A percentile compares a stretch with the other conserved stretches of the same genome.
Evolutionary conservation across 768 basidiomycete species (phyloP).

Genomic region (Suillus sp.): DNA sequence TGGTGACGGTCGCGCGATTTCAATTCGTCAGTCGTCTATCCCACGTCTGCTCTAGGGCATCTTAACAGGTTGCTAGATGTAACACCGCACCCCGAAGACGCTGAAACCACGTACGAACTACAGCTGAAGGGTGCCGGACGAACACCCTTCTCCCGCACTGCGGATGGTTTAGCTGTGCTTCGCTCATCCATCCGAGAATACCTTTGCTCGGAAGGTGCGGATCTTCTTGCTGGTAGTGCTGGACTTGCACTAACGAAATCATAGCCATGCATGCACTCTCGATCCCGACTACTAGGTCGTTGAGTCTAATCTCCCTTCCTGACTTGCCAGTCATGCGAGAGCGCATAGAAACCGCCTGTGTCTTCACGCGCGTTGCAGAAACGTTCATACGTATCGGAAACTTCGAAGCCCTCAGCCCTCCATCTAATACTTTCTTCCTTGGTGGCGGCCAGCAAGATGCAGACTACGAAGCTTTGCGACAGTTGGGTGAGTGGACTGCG

Average conservation of each 20-base stretch:
- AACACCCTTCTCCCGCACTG: conserved; percentile 89
- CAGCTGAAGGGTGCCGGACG: conserved; percentile 95
- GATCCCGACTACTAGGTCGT: conserved; percentile 87
- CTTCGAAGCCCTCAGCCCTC: conserved; percentile 85
- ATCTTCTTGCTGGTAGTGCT: not conserved
- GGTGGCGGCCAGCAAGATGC: conserved; percentile 77
- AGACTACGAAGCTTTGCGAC: conserved; percentile 72
- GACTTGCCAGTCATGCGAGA: conserved; percentile 78
- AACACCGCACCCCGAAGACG: conserved; percentile 68
- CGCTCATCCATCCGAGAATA: conserved; percentile 94
- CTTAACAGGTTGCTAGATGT: conserved; percentile 50
- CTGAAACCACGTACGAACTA: conserved; percentile 68
- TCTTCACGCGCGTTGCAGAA: conserved; percentile 82
- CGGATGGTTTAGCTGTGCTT: conserved; percentile 95
- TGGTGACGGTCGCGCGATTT: conserved; percentile 95
- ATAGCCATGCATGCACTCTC: conserved; percentile 76
- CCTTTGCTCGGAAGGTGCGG: conserved; percentile 80
- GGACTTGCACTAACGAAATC: conserved; percentile 38
- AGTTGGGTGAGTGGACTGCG: conserved; percentile 76
- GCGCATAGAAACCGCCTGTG: conserved; percentile 64
- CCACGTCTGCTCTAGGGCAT: conserved; percentile 5
- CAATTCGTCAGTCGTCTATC: conserved; percentile 54
- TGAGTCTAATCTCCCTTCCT: conserved; percentile 77
- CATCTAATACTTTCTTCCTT: conserved; percentile 61
- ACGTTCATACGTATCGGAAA: conserved; percentile 92